Evolutionary conservation across 768 basidiomycete genomes (phyloP).

Genomic region (Daedalea quercina): DNA sequence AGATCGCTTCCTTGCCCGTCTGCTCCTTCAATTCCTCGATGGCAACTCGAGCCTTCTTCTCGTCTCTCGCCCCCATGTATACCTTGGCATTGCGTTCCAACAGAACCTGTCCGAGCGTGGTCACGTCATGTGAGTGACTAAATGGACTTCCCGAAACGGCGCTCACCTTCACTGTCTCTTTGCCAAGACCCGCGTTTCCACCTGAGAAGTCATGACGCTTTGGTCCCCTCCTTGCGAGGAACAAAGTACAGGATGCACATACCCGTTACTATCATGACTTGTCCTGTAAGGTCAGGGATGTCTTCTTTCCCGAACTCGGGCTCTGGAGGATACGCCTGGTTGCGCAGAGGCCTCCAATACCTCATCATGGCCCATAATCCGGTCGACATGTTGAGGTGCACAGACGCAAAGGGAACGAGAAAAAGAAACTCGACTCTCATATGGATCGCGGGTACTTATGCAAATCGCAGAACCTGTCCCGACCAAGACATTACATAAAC

Average conservation of each 20-base stretch:
- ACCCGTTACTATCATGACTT: conserved; percentile 35
- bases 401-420: no score
- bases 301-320: conserved; percentile 23
- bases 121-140: not conserved
- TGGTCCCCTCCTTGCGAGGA: conserved; percentile 2
- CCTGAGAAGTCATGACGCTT: conserved; percentile 18
- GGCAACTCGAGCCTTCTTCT: conserved; percentile 38
- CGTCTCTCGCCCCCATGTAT: conserved; percentile 48
- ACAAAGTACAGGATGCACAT: conserved; percentile 15
- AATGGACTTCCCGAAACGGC: not conserved
- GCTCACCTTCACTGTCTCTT: conserved; percentile 50
- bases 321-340: conserved; percentile 32
- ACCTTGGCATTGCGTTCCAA: conserved; percentile 59
- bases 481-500: no score
- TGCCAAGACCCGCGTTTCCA: conserved; percentile 43
- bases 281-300: conserved; percentile 38
- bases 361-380: not conserved
- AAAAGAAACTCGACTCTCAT: no score
- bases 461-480: no score
- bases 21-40: conserved; percentile 43
- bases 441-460: no score
- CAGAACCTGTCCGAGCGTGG: conserved; percentile 32
- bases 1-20: conserved; percentile 38
- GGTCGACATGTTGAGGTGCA: not conserved
- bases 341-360: not conserved